phyloP scores from a whole-genome alignment of 768 basidiomycete genomes.

The Leccinum rimulosum region DNA sequence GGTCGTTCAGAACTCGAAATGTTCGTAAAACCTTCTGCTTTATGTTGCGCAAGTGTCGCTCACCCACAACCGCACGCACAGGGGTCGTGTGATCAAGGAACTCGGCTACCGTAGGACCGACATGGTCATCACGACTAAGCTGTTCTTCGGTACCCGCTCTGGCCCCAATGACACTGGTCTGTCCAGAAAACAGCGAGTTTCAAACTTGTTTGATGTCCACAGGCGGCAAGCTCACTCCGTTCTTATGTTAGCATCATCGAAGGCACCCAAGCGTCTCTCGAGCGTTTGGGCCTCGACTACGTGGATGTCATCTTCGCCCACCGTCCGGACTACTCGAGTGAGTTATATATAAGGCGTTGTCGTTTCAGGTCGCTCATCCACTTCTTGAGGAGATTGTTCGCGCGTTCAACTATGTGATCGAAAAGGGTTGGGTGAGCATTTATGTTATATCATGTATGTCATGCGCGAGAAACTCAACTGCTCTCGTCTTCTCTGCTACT shows the following conservation, averaged over 20 bases:
- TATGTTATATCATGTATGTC: not conserved
- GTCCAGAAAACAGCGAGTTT: conserved; percentile 32
- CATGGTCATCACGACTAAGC: conserved; percentile 53
- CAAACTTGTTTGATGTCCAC: not conserved
- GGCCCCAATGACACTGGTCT: conserved; percentile 44
- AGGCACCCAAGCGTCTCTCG: conserved; percentile 48
- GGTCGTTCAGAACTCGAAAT: conserved; percentile 56
- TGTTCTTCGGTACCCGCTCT: conserved; percentile 53
- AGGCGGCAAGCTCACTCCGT: not conserved
- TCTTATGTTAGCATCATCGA: conserved; percentile 46
- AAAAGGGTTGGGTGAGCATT: conserved; percentile 41
- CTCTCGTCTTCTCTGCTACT: not conserved
- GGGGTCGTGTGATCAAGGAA: conserved; percentile 55
- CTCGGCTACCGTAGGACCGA: conserved; percentile 49
- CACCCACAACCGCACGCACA: conserved; percentile 7
- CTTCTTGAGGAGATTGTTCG: conserved; percentile 50
- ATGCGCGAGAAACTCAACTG: not conserved
- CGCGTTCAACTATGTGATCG: conserved; percentile 55
- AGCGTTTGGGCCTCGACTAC: conserved; percentile 53
- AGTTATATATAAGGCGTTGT: not conserved
- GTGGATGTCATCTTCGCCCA: conserved; percentile 52
- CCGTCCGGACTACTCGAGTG: conserved; percentile 36
- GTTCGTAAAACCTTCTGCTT: conserved; percentile 23
- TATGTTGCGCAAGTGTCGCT: not conserved
- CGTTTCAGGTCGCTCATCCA: not conserved